Percentiles rank a stretch among this genome's conserved stretches.
Conservation (phyloP, 2,329 filamentous ascomycete species). For the Stemphylium vesicarium region DNA sequence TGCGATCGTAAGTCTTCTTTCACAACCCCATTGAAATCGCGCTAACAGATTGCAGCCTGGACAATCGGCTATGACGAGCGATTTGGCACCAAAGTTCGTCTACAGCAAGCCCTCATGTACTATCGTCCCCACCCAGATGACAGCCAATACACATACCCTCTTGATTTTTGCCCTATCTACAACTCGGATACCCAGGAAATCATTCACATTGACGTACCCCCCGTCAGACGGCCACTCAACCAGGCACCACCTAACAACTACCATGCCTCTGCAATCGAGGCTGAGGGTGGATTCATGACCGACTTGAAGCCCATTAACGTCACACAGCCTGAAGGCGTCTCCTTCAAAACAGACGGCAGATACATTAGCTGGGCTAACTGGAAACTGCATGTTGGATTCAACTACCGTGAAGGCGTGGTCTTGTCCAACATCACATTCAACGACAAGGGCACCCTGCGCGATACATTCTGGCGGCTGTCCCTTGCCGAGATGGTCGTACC, state of each 20-base stretch:
- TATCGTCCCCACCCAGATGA: constrained; percentile 85
- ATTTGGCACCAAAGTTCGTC: constrained; percentile 76
- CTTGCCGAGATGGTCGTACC: constrained; percentile 94
- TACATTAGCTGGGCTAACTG: constrained; percentile 90
- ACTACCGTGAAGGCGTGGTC: constrained; percentile 90
- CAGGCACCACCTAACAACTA: constrained; percentile 79
- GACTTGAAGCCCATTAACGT: constrained; percentile 88
- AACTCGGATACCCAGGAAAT: constrained; percentile 80
- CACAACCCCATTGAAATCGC: neutral
- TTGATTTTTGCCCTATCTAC: constrained; percentile 94
- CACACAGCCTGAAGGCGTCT: constrained; percentile 86
- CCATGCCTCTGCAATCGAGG: constrained; percentile 73
- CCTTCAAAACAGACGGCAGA: constrained; percentile 77
- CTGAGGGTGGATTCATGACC: constrained; percentile 74
- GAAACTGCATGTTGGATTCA: constrained; percentile 92
- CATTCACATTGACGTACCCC: constrained; percentile 82
- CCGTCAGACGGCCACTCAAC: constrained; percentile 75
- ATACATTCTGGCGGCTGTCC: constrained; percentile 87
- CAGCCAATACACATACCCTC: constrained; percentile 87
- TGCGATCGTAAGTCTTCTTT: constrained; percentile 72
- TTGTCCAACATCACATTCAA: constrained; percentile 90
- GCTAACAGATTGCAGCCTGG: constrained; percentile 65
- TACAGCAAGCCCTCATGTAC: constrained; percentile 96
- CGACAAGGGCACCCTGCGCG: constrained; percentile 76
- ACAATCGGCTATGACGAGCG: constrained; percentile 94